Percentiles rank a stretch among this genome's conserved stretches.
phyloP scores from a whole-genome alignment of 2,329 filamentous ascomycete genomes.

The Trichoderma sp. region DNA sequence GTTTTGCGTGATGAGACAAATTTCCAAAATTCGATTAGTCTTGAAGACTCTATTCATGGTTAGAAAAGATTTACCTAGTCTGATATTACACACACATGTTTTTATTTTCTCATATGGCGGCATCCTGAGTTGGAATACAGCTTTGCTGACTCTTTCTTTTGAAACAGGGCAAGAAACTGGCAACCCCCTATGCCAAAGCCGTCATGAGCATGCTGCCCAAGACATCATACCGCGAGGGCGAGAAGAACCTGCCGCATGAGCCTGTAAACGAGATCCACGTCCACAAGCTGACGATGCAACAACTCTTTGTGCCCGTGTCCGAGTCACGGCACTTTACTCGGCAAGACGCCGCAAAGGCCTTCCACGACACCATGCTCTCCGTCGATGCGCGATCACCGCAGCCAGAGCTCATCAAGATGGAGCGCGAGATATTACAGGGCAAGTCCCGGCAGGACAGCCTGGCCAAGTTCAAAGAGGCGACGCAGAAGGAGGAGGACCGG shows the following conservation, averaged over 20 bases:
- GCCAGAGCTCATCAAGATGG: constrained; percentile 60
- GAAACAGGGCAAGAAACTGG: constrained; percentile 71
- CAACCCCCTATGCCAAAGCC: constrained; percentile 73
- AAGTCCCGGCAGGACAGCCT: constrained; percentile 41
- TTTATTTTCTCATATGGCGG: too few relatives aligned
- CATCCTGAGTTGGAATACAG: not conserved
- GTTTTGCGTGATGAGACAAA: constrained; percentile 55
- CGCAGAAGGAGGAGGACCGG: constrained; percentile 47
- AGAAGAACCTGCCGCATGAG: constrained; percentile 54
- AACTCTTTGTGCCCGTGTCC: constrained; percentile 65
- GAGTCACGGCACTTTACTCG: constrained; percentile 66
- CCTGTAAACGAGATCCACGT: constrained; percentile 65
- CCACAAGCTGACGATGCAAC: constrained; percentile 62
- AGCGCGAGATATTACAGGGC: constrained; percentile 49
- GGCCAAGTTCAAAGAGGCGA: constrained; percentile 45
- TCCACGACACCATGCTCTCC: constrained; percentile 60
- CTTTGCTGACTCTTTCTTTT: constrained; percentile 30
- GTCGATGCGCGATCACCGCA: constrained; percentile 64
- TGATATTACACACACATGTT: constrained; percentile 28
- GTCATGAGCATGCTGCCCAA: constrained; percentile 79
- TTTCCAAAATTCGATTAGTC: constrained; percentile 95
- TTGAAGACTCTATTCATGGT: constrained; percentile 92
- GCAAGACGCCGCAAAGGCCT: constrained; percentile 65
- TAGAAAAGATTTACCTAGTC: constrained; percentile 57
- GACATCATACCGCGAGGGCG: constrained; percentile 57